Percentiles rank a stretch among this genome's conserved stretches.
Conservation (phyloP, 768 basidiomycete genomes). For the Ramaria sp. region DNA sequence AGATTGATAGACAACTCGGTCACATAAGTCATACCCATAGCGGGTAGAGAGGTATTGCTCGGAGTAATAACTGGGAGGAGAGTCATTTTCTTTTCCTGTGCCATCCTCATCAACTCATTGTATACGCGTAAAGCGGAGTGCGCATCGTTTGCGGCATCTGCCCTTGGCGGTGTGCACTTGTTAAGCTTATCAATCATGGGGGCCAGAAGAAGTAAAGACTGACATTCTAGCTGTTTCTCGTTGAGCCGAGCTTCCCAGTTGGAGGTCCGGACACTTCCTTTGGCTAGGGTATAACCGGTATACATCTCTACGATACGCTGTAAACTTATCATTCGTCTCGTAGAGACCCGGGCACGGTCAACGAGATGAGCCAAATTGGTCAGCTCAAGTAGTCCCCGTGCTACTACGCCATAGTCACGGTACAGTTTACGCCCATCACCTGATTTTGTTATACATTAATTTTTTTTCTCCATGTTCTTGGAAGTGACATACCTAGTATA, state of each 20-base stretch:
- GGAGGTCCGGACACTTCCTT: slow-evolving; percentile 34
- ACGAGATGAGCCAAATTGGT: slow-evolving; percentile 29
- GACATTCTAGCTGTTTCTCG: slow-evolving; percentile 29
- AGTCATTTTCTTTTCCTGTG: slow-evolving; percentile 14
- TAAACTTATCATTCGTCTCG: slow-evolving; percentile 30
- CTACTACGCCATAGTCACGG: slow-evolving; percentile 33
- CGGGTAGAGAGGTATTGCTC: not conserved
- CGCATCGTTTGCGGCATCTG: slow-evolving; percentile 44
- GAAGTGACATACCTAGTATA: slow-evolving; percentile 28
- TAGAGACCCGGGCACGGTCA: slow-evolving; percentile 24
- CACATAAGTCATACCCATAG: not conserved
- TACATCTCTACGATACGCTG: slow-evolving; percentile 33
- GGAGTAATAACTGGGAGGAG: not conserved
- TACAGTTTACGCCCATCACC: slow-evolving; percentile 40
- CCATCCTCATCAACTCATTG: slow-evolving; percentile 24
- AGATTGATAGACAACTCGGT: not conserved
- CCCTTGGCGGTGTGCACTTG: not conserved
- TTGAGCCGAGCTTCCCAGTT: slow-evolving; percentile 34
- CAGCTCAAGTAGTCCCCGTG: slow-evolving; percentile 34
- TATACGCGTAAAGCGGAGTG: slow-evolving; percentile 36
- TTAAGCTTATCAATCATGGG: not conserved
- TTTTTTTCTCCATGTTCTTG: not conserved
- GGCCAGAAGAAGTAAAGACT: slow-evolving; percentile 2
- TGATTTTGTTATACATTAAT: slow-evolving; percentile 11
- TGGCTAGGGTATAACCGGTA: slow-evolving; percentile 26